phyloP scores from a whole-genome alignment of 2,329 filamentous ascomycete genomes.

The Clonostachys chloroleuca region DNA sequence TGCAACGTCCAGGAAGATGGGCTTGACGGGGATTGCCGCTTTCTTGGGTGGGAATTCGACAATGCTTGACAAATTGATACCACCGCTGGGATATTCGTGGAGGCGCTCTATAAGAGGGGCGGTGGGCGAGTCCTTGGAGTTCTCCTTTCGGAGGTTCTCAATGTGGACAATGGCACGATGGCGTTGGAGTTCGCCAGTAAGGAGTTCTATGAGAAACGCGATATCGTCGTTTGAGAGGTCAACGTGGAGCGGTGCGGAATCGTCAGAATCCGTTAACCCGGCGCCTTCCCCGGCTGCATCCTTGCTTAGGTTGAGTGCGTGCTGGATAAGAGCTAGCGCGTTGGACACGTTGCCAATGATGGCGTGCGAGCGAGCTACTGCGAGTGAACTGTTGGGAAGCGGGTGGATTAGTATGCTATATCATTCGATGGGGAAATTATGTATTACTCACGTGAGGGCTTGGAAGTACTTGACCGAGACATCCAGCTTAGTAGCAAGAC shows the following conservation, averaged over 20 bases:
- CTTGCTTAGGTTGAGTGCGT: constrained; percentile 60
- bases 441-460: constrained; percentile 69
- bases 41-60: constrained; percentile 85
- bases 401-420: constrained; percentile 4
- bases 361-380: constrained; percentile 76
- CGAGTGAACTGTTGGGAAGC: background rate
- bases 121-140: constrained; percentile 29
- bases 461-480: constrained; percentile 79
- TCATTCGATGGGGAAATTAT: background rate
- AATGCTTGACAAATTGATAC: constrained; percentile 72
- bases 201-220: constrained; percentile 52
- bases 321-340: constrained; percentile 78
- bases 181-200: constrained; percentile 71
- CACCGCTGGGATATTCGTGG: constrained; percentile 66
- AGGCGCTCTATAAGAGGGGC: constrained; percentile 70
- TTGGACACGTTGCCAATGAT: constrained; percentile 69
- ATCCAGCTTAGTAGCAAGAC: constrained; percentile 73
- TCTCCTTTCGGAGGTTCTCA: constrained; percentile 55
- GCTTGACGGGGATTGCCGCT: constrained; percentile 83
- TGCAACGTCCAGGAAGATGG: constrained; percentile 90
- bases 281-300: constrained; percentile 45
- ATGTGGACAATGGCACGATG: constrained; percentile 85
- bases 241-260: constrained; percentile 50
- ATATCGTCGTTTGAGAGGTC: constrained; percentile 58
- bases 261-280: constrained; percentile 16